A percentile compares a stretch with the other conserved stretches of the same genome.
Evolutionary conservation across 2,329 filamentous ascomycete genomes (phyloP).

Genomic region (Colletotrichum musae): DNA sequence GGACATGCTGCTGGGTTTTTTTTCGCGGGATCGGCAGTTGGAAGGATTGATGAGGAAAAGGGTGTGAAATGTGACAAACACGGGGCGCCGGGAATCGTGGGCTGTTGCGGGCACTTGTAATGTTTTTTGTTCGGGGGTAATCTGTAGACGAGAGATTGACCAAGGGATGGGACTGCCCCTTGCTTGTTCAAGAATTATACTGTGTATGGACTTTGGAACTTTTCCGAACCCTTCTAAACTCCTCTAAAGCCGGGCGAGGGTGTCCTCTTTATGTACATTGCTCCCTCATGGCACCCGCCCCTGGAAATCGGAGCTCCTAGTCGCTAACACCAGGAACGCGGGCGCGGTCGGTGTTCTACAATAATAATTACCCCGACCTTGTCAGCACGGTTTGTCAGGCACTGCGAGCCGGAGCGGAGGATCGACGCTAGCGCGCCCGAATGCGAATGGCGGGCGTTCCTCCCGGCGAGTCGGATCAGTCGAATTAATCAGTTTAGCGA

Average conservation of each 20-base stretch:
- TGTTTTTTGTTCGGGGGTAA: too few species aligned
- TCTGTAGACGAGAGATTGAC: too few species aligned
- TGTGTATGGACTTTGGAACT: too few species aligned
- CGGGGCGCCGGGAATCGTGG: too few species aligned
- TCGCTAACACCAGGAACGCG: background rate
- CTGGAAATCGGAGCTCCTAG: background rate
- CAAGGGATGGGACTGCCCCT: too few species aligned
- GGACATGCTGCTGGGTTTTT: constrained; percentile 59
- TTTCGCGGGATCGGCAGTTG: background rate
- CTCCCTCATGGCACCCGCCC: background rate
- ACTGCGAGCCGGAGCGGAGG: background rate
- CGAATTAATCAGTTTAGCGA: constrained; percentile 25
- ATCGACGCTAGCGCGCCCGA: constrained; percentile 22
- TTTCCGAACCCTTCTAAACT: too few species aligned
- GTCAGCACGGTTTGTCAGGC: constrained; percentile 19
- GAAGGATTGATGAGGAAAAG: background rate
- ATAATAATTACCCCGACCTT: constrained; percentile 22
- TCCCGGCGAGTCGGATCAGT: constrained; percentile 1
- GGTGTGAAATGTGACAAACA: background rate
- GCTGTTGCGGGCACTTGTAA: too few species aligned
- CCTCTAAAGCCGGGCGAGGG: too few species aligned
- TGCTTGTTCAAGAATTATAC: too few species aligned
- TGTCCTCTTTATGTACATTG: background rate
- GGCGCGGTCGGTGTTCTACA: constrained; percentile 16
- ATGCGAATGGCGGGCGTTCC: constrained; percentile 18